These are phyloP conservation scores for Austroboletus rostrupii DNA, from an alignment of 1,284 basidiomycete species.

Conservation along the genomic window DNA sequence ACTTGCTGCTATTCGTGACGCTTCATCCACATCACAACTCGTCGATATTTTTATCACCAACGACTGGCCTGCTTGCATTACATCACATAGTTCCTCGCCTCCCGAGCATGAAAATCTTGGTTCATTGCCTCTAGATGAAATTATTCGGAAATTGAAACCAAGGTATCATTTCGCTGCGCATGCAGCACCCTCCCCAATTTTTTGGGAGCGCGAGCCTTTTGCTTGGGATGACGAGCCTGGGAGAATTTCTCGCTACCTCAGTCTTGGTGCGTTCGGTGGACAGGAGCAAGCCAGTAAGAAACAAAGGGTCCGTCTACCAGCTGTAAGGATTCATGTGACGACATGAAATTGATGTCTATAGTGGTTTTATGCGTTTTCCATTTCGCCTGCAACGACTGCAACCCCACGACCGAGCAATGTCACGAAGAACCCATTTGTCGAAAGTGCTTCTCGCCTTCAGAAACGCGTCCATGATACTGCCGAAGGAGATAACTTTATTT, in stretches of 20 bases:
- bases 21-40: constrained; percentile 55
- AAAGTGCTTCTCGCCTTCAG: constrained; percentile 32
- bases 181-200: constrained; percentile 55
- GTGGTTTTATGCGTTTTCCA: constrained; percentile 80
- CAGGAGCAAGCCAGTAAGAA: constrained; percentile 58
- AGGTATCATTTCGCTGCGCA: constrained; percentile 76
- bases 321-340: neutral
- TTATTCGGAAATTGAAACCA: constrained; percentile 63
- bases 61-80: constrained; percentile 70
- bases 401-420: constrained; percentile 56
- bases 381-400: constrained; percentile 41
- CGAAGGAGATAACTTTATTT: constrained; percentile 61
- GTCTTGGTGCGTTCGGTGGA: constrained; percentile 82
- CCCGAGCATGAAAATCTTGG: constrained; percentile 43
- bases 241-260: constrained; percentile 74
- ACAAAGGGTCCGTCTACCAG: constrained; percentile 60
- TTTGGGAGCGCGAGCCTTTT: constrained; percentile 93
- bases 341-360: constrained; percentile 24
- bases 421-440: constrained; percentile 71
- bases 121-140: constrained; percentile 63
- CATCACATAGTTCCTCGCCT: constrained; percentile 56
- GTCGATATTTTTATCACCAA: constrained; percentile 85
- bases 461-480: constrained; percentile 54
- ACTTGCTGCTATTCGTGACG: constrained; percentile 64
- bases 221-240: constrained; percentile 72